Evolutionary conservation across 257 asterid genomes (phyloP), one percentile per base, ranked within the genome.

Genomic region (Marsdenia floribunda): DNA sequence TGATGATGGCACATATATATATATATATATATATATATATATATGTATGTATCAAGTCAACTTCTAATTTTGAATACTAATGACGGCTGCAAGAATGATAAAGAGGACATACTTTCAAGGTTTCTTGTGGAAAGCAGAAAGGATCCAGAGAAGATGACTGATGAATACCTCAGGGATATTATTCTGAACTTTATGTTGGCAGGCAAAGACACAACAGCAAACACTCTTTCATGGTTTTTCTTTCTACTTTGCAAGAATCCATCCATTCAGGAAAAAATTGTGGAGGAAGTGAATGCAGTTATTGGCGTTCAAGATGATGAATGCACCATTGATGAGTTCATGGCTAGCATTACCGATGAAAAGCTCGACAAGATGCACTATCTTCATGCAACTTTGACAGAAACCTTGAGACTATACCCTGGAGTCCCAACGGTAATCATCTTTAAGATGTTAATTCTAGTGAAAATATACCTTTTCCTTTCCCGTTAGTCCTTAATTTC

Each of bases 181-280:
- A 88, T 91, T 72, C 85, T 90, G 50, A 91, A 77, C 53, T 91
- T 90, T 81, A 82, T 91, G 79, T 77, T 87, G 66, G 96, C 97
- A 26, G 96, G 96, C 50, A 90, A 90, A 82, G 96, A 90, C 79
- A 78, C 86, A 11, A 90, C 93, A 3, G 93, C 96, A 11, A 87
- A 85, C 84, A 88, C 96, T 50, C 93, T 91, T 24, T 85, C 91
- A 57, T 91, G 96, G 97, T 89, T 91, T 77, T 78, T 89, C 73
- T 91, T 85, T 50, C 67, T 82, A 61, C 83, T 91, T 10, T 90
- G 93, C 87, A 86, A 83, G 87, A 82, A 88, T 59, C 90, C 95
- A 0, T 2, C 78, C 14, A 80, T 88, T 76, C 95, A 85, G 75
- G 90, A 90, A 80, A 88, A 79, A 21, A 37, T 91, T 10, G 86